Evolutionary conservation across 2,329 filamentous ascomycete species (phyloP), one percentile per base, ranked within the genome.

Genomic region (Claviceps capensis): DNA sequence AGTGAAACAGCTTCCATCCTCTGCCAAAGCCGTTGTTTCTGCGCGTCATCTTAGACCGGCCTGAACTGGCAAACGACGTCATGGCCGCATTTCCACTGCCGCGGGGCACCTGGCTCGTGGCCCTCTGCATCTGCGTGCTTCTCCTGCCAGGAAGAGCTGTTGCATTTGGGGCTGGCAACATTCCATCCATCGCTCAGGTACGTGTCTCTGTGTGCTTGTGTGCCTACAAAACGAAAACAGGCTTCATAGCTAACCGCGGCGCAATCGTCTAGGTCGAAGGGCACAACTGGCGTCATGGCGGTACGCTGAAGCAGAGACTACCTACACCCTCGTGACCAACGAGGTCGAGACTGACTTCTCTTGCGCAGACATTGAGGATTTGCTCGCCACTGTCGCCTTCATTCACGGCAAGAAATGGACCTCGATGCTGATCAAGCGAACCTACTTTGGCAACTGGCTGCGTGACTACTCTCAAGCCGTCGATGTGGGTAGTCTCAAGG

Each of bases 391-490:
- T 5, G 69, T 91, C 57, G 79, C 83, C 34, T 90, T 88, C 61
- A 75, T 91, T 53, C 77, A 84, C 56, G 86, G 86, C 53, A 87
- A 89, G 64, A 91, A 91, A 71, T 93, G 87, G 87, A 86, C 85
- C 1, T 81, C 81, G 14, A 82, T 86, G 73, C 79, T 86, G 69
- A 76, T 91, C 50, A 85, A 85, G 68, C 77, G 86, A 52, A 83
- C 83, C 34, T 91, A 89, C 69, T 91, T 91, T 71, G 86, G 87
- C 53, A 93, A 93, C 67, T 93, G 87, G 86, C 72, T 91, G 42
- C 78, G 87, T 54, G 87, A 91, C 69, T 93, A 93, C 65, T 89
- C 85, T 13, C 86, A 91, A 62, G 87, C 86, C 38, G 77, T 91
- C 65, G 87, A 91, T 62, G 83, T 90, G 13, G 85, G 85, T 48